phyloP scores from a whole-genome alignment of 2,329 filamentous ascomycete species.

The Venturiaceae sp. region DNA sequence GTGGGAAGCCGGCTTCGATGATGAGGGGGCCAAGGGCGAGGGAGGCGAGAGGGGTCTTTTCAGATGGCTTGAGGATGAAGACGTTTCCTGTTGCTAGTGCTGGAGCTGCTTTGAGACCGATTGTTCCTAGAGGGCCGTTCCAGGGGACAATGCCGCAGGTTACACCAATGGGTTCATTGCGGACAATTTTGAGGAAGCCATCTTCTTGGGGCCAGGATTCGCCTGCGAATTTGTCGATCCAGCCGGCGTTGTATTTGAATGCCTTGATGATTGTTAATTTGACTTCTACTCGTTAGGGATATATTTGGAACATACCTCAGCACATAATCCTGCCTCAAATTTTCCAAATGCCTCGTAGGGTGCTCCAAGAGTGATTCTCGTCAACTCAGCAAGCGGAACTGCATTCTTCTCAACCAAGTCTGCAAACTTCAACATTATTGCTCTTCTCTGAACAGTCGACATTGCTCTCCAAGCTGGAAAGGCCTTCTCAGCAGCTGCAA shows the following conservation, averaged over 20 bases:
- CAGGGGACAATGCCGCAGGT: conserved; percentile 32
- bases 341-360: conserved; percentile 34
- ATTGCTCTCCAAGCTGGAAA: conserved; percentile 32
- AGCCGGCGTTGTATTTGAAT: conserved; percentile 27
- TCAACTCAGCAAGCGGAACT: conserved; percentile 19
- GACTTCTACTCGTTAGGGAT: not conserved
- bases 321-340: conserved; percentile 30
- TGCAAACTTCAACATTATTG: conserved; percentile 23
- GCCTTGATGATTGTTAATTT: conserved; percentile 15
- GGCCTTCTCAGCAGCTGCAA: conserved; percentile 38
- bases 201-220: conserved; percentile 33
- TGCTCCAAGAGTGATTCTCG: conserved; percentile 36
- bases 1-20: conserved; percentile 29
- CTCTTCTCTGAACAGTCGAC: conserved; percentile 16
- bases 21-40: conserved; percentile 28
- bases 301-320: conserved; percentile 16
- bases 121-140: conserved; percentile 29
- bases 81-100: conserved; percentile 24
- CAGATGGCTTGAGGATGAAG: conserved; percentile 29
- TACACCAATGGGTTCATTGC: conserved; percentile 33
- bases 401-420: conserved; percentile 19
- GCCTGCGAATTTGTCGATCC: conserved; percentile 30
- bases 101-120: conserved; percentile 26
- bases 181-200: conserved; percentile 33
- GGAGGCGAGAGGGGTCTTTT: conserved; percentile 29